These are phyloP conservation scores for Aspergillus intermedius DNA, from an alignment of 2,329 filamentous ascomycete genomes.

Conservation along the genomic window DNA sequence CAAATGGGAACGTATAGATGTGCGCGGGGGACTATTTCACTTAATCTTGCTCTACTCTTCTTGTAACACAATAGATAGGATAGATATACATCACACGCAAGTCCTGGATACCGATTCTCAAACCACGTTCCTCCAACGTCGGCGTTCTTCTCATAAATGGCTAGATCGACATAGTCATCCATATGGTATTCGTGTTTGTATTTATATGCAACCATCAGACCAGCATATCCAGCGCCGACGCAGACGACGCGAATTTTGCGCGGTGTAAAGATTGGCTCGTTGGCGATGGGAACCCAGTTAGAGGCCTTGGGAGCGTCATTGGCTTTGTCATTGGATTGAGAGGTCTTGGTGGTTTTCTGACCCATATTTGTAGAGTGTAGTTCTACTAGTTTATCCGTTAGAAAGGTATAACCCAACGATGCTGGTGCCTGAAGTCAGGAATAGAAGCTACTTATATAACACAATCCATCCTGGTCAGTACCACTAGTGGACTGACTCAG, in stretches of 20 bases:
- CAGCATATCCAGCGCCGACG: constrained; percentile 20
- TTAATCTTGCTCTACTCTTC: background rate
- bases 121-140: constrained; percentile 23
- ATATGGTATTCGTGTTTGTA: constrained; percentile 26
- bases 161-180: constrained; percentile 19
- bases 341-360: background rate
- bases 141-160: constrained; percentile 21
- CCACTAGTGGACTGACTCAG: too few relatives aligned
- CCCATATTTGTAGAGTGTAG: too few relatives aligned
- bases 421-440: too few relatives aligned
- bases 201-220: constrained; percentile 34
- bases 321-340: background rate
- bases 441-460: too few relatives aligned
- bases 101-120: constrained; percentile 25
- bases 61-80: background rate
- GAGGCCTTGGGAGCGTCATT: background rate
- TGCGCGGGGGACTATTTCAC: constrained; percentile 18
- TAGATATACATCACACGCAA: constrained; percentile 22
- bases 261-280: background rate
- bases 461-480: too few relatives aligned
- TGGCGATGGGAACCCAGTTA: background rate
- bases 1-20: constrained; percentile 36
- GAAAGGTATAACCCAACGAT: too few relatives aligned
- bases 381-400: too few relatives aligned
- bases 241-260: constrained; percentile 7